These are phyloP conservation scores for Lolium rigidum DNA, from an alignment of 176 grass and related monocot genomes.

Conservation along the genomic window DNA sequence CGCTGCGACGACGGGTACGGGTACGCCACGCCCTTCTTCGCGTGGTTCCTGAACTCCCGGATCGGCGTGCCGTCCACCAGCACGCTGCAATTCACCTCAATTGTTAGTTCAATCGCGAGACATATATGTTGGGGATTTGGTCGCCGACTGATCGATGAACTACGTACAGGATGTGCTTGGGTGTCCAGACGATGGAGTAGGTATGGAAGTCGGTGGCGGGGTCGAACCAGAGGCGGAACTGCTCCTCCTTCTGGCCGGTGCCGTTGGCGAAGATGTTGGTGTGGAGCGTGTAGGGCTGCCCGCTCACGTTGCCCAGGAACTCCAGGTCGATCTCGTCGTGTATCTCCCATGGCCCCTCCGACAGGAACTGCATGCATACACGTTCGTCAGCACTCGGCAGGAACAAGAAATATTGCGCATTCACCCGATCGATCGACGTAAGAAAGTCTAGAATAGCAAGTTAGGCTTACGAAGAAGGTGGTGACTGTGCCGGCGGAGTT, in stretches of 20 bases:
- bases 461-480: conserved; percentile 62
- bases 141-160: too few species aligned
- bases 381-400: not conserved
- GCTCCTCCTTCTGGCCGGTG: conserved; percentile 55
- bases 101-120: too few species aligned
- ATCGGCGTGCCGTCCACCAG: conserved; percentile 55
- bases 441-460: too few species aligned
- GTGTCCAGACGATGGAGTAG: conserved; percentile 71
- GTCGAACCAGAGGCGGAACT: conserved; percentile 79
- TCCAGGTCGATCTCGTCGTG: conserved; percentile 82
- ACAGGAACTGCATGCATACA: conserved; percentile 47
- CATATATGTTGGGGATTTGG: too few species aligned
- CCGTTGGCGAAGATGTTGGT: conserved; percentile 69
- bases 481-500: conserved; percentile 44
- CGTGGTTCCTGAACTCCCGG: conserved; percentile 48
- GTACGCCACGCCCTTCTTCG: conserved; percentile 26
- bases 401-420: too few species aligned
- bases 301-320: not conserved
- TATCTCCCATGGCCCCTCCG: conserved; percentile 36
- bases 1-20: conserved; percentile 43
- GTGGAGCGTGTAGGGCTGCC: conserved; percentile 73
- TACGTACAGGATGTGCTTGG: not conserved
- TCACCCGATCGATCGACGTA: too few species aligned
- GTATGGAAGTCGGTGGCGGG: conserved; percentile 64
- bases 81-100: too few species aligned